Base-by-base conservation (phyloP, 2,329 filamentous ascomycete species). In the Kalmusia sp. region DNA sequence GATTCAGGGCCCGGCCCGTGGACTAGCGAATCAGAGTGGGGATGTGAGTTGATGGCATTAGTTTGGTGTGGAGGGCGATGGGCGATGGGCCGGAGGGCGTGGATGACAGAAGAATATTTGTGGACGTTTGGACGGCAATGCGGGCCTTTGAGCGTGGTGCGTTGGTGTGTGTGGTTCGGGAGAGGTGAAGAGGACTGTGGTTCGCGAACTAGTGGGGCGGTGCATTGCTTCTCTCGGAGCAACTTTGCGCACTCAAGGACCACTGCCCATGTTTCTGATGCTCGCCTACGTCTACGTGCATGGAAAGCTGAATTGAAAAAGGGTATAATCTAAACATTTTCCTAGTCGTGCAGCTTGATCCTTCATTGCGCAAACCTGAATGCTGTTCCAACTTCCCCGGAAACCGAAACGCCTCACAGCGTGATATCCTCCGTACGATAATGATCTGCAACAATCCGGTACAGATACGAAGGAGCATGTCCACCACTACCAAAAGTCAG, bases 371-470 rank as follows among this genome's bases (percentile, higher is more conserved):
- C 14, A 21, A 39, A 39, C 5, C 21, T 5, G 12, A 21, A 12
- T 6, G 37, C 9, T 24, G 24, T 15, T 28, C 12, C 12, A 12
- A 2, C 6, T 28, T 3, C 27, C 27, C 7, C 6, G 27, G 27
- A 37, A 19, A n/a, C 12, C 44, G 12, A 28, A 28, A 12, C 27
- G 12, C 7, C 44, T 59, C 66, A 77, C 43, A 81, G 61, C 62
- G 86, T 85, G 49, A 89, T 84, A 64, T 92, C 89, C 67, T 91
- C 88, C 22, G 82, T 79, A 60, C 89, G 87, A 73, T 92, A 92
- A 69, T 92, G 89, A 67, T 92, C 89, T 35, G 84, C 84, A 35
- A 92, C 86, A 54, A 92, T 86, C 56, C 85, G 82, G 51, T 89
- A 89, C n/a, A 92, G 76, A 68, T 90, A 89, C 49, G 88, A 87